A percentile compares a stretch with the other conserved stretches of the same genome.
Evolutionary conservation across 352 stramenopile genomes (phyloP).

Genomic region (Blastocystis sp.): DNA sequence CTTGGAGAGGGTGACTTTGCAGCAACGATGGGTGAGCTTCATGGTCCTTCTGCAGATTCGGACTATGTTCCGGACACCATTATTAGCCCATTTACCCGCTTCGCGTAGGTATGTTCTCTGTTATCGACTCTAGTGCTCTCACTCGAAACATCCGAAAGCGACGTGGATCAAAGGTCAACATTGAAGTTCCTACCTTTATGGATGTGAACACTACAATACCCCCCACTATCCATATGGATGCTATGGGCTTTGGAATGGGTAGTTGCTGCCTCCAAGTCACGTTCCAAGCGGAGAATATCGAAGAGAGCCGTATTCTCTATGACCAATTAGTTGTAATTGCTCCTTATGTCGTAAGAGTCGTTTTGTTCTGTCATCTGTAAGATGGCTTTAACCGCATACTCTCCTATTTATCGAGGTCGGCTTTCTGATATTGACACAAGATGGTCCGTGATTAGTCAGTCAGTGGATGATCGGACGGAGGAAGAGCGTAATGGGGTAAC

Average conservation of each 20-base stretch:
- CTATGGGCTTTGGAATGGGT: conserved; percentile 99
- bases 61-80: conserved; percentile 91
- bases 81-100: conserved; percentile 97
- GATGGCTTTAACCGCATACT: conserved; percentile 93
- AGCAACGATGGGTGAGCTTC: conserved; percentile 61
- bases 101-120: conserved; percentile 66
- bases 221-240: conserved; percentile 90
- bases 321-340: conserved; percentile 96
- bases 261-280: conserved; percentile 95
- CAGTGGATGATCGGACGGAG: conserved; percentile 86
- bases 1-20: conserved; percentile 85
- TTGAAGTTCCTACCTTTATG: conserved; percentile 76
- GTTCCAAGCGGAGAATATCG: conserved; percentile 86
- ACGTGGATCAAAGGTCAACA: conserved; percentile 78
- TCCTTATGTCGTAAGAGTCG: conserved; percentile 80
- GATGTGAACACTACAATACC: conserved; percentile 71
- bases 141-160: conserved; percentile 95
- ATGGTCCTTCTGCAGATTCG: conserved; percentile 80
- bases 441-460: conserved; percentile 91
- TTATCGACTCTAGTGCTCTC: conserved; percentile 73
- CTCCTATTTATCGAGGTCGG: conserved; percentile 87
- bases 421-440: conserved; percentile 82
- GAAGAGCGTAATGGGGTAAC: conserved; percentile 68
- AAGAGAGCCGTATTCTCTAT: conserved; percentile 95
- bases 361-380: neutral